Conservation (phyloP, 768 basidiomycete genomes). For the Dentipellis fragilis region DNA sequence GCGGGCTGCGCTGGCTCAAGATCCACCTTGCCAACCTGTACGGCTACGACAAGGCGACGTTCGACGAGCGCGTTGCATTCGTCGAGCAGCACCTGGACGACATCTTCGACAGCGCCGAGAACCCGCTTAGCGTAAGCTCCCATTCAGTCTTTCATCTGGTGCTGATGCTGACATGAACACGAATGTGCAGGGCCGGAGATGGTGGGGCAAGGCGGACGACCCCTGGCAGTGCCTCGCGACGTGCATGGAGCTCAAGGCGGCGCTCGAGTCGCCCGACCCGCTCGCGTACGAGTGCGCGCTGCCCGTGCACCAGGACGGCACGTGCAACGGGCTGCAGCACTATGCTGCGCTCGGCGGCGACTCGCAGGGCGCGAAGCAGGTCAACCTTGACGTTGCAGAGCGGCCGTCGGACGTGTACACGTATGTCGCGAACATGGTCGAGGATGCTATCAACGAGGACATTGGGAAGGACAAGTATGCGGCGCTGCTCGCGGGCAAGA, state of each 20-base stretch:
- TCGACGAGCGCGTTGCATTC: slow-evolving; percentile 84
- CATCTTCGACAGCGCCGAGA: slow-evolving; percentile 72
- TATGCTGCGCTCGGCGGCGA: slow-evolving; percentile 98
- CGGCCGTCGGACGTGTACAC: slow-evolving; percentile 93
- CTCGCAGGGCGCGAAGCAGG: slow-evolving; percentile 76
- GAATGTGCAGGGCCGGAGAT: slow-evolving; percentile 47
- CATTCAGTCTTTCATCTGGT: not conserved
- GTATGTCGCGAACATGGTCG: slow-evolving; percentile 81
- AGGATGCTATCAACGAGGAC: slow-evolving; percentile 51
- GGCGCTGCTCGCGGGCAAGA: slow-evolving; percentile 56
- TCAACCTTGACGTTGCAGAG: slow-evolving; percentile 80
- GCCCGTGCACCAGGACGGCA: slow-evolving; percentile 97
- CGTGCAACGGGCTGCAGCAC: slow-evolving; percentile 97
- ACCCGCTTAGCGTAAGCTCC: slow-evolving; percentile 59
- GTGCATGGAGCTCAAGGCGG: slow-evolving; percentile 80
- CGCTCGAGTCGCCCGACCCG: slow-evolving; percentile 60
- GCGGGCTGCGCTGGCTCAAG: slow-evolving; percentile 89
- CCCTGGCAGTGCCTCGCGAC: slow-evolving; percentile 96
- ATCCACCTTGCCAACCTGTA: slow-evolving; percentile 91
- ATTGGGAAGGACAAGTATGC: slow-evolving; percentile 38
- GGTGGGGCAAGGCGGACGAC: slow-evolving; percentile 91
- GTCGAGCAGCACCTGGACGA: slow-evolving; percentile 63
- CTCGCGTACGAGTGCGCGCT: slow-evolving; percentile 51
- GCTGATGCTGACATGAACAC: slow-evolving; percentile 3
- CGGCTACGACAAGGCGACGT: slow-evolving; percentile 90